Evolutionary conservation across 129 eudicot genomes (phyloP), one percentile per base, ranked within the genome.

Genomic region (Lactuca sativa): DNA sequence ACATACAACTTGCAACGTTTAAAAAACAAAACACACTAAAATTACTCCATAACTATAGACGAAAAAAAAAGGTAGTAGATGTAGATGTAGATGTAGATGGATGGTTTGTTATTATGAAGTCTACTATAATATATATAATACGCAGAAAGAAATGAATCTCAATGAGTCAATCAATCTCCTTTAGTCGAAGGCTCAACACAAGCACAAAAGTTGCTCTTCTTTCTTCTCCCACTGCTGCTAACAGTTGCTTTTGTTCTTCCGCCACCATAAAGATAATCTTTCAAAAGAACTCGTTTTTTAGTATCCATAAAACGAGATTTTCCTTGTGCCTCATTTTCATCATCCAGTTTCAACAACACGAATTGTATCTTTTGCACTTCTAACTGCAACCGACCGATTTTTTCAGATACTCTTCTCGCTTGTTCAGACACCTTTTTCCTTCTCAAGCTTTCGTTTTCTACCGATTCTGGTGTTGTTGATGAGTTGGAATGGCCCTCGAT

Each of bases 361-460:
- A 90, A 87, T 79, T 95, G 96, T 37, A 95, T 68, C 78, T 82
- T 95, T 73, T 95, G 99, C 43, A 95, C 81, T 76, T 90, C 97
- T 62, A 95, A 32, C 64, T 95, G 99, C 81, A 95, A 72, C 57
- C 95, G 85, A 0, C 97, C 99, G 30, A 95, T 87, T 72, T 82
- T 95, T 74, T 95, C 96, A 0, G 99, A 90, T 13, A 82, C 80
- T 40, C 91, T 66, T 60, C 87, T 77, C 1, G 97, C 97, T 71
- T 90, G 93, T 49, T 85, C 96, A 4, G 83, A 77, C 15, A 88
- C 79, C 72, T 82, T 83, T 67, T 77, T 87, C 85, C 84, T 80
- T 69, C 86, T 78, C 36, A 59, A 59, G 47, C 76, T 85, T 49
- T 78, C 85, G 17, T 64, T 80, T 33, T 79, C 97, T 14, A 55